These are phyloP conservation scores for Eucalyptus marginata DNA, from an alignment of 345 rosid genomes.

Conservation along the genomic window DNA sequence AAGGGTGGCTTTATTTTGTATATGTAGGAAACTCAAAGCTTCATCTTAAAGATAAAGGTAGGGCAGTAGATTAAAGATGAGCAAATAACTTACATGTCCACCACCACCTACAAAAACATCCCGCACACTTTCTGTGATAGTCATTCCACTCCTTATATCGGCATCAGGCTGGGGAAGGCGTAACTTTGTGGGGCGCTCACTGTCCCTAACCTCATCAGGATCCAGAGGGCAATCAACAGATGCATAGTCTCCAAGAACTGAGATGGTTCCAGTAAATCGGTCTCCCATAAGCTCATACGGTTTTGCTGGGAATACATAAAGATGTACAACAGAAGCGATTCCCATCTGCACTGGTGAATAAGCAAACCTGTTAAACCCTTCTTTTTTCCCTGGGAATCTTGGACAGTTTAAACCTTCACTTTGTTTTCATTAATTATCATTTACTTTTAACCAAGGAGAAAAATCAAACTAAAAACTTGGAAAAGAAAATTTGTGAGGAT, in stretches of 20 bases:
- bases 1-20: not conserved
- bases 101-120: slow-evolving; percentile 92
- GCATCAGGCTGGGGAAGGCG: slow-evolving; percentile 81
- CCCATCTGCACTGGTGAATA: slow-evolving; percentile 92
- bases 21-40: not conserved
- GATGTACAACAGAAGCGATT: slow-evolving; percentile 92
- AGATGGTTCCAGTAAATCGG: slow-evolving; percentile 57
- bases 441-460: not conserved
- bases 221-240: slow-evolving; percentile 87
- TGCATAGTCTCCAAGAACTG: slow-evolving; percentile 95
- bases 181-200: slow-evolving; percentile 90
- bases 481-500: not conserved
- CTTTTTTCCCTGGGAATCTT: not conserved
- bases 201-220: slow-evolving; percentile 97
- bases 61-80: not conserved
- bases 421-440: not conserved
- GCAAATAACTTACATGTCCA: slow-evolving; percentile 63
- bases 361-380: slow-evolving; percentile 15
- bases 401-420: not conserved
- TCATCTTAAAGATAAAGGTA: not conserved
- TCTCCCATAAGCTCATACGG: slow-evolving; percentile 94
- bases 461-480: not conserved
- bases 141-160: slow-evolving; percentile 74
- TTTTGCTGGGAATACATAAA: slow-evolving; percentile 86
- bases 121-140: slow-evolving; percentile 81